Conservation (phyloP, 2,329 filamentous ascomycete species). For the Cryphonectria japonica region DNA sequence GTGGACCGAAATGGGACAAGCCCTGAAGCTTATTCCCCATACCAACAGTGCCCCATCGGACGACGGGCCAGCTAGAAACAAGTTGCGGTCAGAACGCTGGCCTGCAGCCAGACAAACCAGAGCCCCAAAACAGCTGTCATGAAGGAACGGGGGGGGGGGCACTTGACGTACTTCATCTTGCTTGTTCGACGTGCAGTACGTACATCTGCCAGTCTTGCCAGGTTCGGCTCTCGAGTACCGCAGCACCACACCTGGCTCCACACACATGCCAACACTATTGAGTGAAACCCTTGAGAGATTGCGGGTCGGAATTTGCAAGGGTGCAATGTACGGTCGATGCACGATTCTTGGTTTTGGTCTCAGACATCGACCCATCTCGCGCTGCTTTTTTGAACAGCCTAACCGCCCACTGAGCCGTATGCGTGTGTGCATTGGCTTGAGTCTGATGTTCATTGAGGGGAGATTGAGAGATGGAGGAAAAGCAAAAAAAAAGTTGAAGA, state of each 20-base stretch:
- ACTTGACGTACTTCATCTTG: conserved; percentile 1
- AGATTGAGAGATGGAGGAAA: neutral
- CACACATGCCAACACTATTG: neutral
- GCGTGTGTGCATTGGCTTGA: neutral
- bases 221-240: neutral
- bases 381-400: neutral
- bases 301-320: neutral
- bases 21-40: conserved; percentile 1
- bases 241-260: neutral
- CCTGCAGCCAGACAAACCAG: neutral
- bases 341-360: neutral
- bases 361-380: neutral
- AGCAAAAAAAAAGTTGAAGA: neutral
- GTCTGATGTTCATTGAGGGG: neutral
- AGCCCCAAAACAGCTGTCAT: neutral
- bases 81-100: neutral
- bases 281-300: conserved; percentile 12
- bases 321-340: neutral
- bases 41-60: neutral
- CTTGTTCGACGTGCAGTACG: neutral
- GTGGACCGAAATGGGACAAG: neutral
- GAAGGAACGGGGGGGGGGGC: neutral
- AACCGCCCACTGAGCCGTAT: neutral
- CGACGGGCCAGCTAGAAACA: neutral
- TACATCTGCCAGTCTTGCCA: neutral